Conservation (phyloP, 208 protist genomes). For the Crithidia brevicula region DNA sequence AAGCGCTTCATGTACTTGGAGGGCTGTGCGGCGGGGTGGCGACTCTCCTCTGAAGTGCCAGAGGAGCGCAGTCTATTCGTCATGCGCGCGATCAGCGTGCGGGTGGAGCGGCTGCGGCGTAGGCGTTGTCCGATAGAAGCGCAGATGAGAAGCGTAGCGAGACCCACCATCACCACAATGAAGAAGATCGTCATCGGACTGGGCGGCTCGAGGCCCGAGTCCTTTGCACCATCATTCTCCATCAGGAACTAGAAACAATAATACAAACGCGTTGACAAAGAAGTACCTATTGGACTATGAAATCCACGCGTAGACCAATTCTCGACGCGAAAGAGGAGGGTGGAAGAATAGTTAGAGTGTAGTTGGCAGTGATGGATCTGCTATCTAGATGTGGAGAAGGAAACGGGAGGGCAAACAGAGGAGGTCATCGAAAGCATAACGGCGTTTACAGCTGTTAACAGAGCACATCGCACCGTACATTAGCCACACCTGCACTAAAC, state of each 20-base stretch:
- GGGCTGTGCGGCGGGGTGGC: not conserved
- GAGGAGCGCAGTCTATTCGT: not conserved
- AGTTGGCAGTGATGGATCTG: too few relatives aligned
- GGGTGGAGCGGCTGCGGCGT: not conserved
- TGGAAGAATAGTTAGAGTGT: too few relatives aligned
- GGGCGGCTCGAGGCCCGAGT: not conserved
- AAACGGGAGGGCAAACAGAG: not conserved
- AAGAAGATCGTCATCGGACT: not conserved
- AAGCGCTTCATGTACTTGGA: slow-evolving; percentile 5
- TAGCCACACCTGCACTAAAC: too few relatives aligned
- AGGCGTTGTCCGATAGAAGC: not conserved
- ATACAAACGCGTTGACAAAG: too few relatives aligned
- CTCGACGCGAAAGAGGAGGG: too few relatives aligned
- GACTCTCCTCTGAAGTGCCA: not conserved
- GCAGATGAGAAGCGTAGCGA: not conserved
- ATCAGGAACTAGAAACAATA: too few relatives aligned
- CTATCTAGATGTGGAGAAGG: too few relatives aligned
- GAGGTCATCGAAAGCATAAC: not conserved
- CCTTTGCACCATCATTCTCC: not conserved
- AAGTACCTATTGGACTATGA: too few relatives aligned
- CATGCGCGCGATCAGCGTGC: not conserved
- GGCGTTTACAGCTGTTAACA: too few relatives aligned
- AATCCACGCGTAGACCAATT: too few relatives aligned
- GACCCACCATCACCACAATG: not conserved
- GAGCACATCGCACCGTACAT: too few relatives aligned